Conservation (phyloP, 2,329 filamentous ascomycete species). For the Botryotinia convoluta region DNA sequence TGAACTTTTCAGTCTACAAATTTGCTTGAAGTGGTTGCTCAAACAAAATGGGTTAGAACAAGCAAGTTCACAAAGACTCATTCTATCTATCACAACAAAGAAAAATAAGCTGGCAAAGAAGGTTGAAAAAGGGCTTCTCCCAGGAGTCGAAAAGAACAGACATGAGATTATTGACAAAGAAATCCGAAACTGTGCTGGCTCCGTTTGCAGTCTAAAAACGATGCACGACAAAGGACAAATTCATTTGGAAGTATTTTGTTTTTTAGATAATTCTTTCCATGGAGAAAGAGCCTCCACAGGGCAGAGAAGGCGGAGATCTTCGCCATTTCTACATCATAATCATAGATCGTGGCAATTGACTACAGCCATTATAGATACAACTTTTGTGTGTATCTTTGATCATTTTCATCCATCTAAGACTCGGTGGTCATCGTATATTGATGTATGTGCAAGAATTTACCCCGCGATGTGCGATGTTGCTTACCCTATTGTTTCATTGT, state of each 20-base stretch:
- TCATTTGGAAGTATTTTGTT: background rate
- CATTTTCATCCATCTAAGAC: background rate
- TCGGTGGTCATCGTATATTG: background rate
- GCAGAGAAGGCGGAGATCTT: background rate
- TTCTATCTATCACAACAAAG: slow-evolving; percentile 1
- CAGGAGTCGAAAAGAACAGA: background rate
- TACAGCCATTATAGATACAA: background rate
- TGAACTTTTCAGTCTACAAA: background rate
- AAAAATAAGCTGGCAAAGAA: background rate
- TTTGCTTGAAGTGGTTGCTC: background rate
- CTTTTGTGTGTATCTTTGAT: background rate
- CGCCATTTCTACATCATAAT: background rate
- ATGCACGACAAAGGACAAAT: background rate
- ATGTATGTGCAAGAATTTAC: background rate
- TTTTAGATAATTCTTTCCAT: background rate
- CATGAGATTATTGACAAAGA: background rate
- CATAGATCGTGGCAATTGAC: background rate
- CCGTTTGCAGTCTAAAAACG: slow-evolving; percentile 2
- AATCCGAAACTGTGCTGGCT: background rate
- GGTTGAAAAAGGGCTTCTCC: background rate
- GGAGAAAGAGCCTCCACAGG: background rate
- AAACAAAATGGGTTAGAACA: background rate
- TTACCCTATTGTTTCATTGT: slow-evolving; percentile 1
- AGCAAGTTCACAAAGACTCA: background rate
- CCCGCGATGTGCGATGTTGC: background rate